Base-by-base conservation (phyloP, 1,284 basidiomycete species). In the Fomitopsis schrenkii region DNA sequence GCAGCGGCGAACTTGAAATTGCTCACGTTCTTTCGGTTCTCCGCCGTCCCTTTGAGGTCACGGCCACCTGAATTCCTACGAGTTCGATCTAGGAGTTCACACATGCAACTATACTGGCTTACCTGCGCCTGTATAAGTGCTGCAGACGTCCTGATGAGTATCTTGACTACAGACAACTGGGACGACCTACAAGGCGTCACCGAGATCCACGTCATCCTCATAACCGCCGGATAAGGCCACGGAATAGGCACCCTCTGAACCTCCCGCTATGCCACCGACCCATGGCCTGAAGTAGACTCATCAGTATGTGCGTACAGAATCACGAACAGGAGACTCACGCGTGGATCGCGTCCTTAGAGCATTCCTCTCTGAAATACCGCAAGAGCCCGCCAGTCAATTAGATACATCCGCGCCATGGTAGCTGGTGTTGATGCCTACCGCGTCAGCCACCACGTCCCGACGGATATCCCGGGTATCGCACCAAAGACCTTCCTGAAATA, bases 181-280 rank as follows among this genome's bases (percentile, higher is more conserved):
- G 30, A 22, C 14, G 22, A 84, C 91, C 72, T 72, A 93, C 87
- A 94, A 93, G 4, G 80, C 87, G 62, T 92, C 85, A 57, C 93
- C 93, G 3, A 86, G 71, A 65, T 94, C 93, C 22, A 94, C 82
- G 66, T 94, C 93, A 62, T 94, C 93, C 44, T 91, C 89, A 66
- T 94, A 95, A 2, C 91, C 91, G 15, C 93, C 93, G 52, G 89
- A 92, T 7, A 95, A 80, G 2, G 88, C 91, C 9, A 95, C 81
- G 55, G 88, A 91, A 68, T 88, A 91, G 7, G 91, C 91, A 2
- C 93, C 93, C 1, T 85, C 63, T 1, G 76, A 74, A 3, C 86
- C 85, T 3, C 83, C 81, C 10, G 87, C 76, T 41, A 95, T 94
- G 0, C 93, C 93, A 30, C 82, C 88, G 1, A 94, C 93, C 79